Percentiles rank a stretch among this genome's conserved stretches.
phyloP scores from a whole-genome alignment of 305 asterid genomes.

The Plantago lanceolata region DNA sequence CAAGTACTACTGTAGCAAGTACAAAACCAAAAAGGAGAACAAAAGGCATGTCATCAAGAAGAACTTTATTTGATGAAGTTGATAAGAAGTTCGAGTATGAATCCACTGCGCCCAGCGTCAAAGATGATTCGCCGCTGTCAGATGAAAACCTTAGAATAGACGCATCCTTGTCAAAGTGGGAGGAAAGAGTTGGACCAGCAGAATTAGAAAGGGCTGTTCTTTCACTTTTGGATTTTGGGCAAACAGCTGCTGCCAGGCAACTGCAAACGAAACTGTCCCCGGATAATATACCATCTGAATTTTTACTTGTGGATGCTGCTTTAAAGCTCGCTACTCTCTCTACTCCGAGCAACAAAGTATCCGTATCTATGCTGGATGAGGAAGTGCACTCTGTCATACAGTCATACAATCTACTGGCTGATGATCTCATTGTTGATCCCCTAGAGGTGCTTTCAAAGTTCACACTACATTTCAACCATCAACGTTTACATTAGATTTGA shows the following conservation, averaged over 20 bases:
- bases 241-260: slow-evolving; percentile 81
- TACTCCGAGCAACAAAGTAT: slow-evolving; percentile 53
- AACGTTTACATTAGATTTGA: too few species aligned
- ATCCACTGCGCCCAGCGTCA: slow-evolving; percentile 32
- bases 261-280: slow-evolving; percentile 86
- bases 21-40: slow-evolving; percentile 71
- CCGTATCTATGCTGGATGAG: slow-evolving; percentile 50
- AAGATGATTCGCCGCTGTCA: slow-evolving; percentile 51
- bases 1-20: slow-evolving; percentile 40
- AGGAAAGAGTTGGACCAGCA: slow-evolving; percentile 88
- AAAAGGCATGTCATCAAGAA: slow-evolving; percentile 74
- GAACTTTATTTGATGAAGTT: slow-evolving; percentile 47
- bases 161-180: slow-evolving; percentile 78
- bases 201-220: slow-evolving; percentile 90
- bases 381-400: slow-evolving; percentile 51
- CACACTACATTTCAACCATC: not conserved
- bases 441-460: slow-evolving; percentile 48
- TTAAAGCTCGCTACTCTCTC: slow-evolving; percentile 78
- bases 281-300: slow-evolving; percentile 66
- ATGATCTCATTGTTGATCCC: slow-evolving; percentile 61
- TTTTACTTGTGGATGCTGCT: slow-evolving; percentile 66
- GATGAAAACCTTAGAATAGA: slow-evolving; percentile 67
- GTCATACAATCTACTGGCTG: slow-evolving; percentile 47
- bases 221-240: slow-evolving; percentile 92
- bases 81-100: slow-evolving; percentile 61